phyloP scores from a whole-genome alignment of 768 basidiomycete species.

The Mycena vulgaris region DNA sequence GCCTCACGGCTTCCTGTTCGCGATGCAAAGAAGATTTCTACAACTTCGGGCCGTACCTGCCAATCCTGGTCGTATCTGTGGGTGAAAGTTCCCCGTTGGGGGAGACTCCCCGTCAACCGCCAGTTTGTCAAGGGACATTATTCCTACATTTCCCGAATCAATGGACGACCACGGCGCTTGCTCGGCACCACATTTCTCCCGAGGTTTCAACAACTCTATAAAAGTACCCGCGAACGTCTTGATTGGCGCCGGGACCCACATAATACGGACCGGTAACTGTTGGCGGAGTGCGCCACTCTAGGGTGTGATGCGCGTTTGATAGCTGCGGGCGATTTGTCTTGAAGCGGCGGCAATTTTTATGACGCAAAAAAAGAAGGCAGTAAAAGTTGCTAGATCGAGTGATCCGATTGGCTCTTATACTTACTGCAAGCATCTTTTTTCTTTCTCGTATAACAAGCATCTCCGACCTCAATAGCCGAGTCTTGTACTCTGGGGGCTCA shows the following conservation, averaged over 20 bases:
- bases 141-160: background rate
- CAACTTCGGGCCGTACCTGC: background rate
- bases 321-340: background rate
- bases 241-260: slow-evolving; percentile 18
- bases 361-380: background rate
- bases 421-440: background rate
- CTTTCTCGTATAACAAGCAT: background rate
- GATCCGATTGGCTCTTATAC: background rate
- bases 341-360: background rate
- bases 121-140: background rate
- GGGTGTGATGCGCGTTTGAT: slow-evolving; percentile 1
- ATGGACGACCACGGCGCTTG: background rate
- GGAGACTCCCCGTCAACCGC: background rate
- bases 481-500: slow-evolving; percentile 28
- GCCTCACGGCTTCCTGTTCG: no score
- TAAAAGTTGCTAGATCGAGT: background rate
- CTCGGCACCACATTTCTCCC: background rate
- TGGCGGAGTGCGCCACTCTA: background rate
- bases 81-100: background rate
- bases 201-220: slow-evolving; percentile 11
- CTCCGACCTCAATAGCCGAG: background rate
- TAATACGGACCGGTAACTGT: background rate
- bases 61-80: background rate
- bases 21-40: background rate
- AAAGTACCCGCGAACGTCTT: slow-evolving; percentile 15